Evolutionary conservation across 768 basidiomycete species (phyloP).

Genomic region (Saitozyma sp.): DNA sequence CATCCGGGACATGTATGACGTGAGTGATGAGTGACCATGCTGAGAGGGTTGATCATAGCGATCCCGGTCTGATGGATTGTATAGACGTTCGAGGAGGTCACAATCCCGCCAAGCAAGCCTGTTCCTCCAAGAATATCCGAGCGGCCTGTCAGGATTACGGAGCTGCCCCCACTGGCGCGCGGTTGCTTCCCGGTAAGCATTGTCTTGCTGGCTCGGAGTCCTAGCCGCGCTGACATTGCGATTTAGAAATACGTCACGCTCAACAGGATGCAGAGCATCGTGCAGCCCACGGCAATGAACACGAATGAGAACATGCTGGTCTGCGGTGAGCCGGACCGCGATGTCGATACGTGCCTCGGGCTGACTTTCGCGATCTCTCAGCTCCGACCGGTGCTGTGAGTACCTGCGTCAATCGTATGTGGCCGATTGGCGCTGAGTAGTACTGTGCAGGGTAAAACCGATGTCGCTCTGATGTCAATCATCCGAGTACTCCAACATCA

Average conservation of each 20-base stretch:
- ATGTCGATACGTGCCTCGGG: not conserved
- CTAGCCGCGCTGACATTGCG: conserved; percentile 4
- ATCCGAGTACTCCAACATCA: conserved; percentile 83
- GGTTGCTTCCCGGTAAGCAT: conserved; percentile 78
- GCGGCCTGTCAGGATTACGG: conserved; percentile 66
- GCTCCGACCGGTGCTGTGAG: conserved; percentile 97
- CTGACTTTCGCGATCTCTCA: conserved; percentile 43
- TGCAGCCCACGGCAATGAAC: conserved; percentile 88
- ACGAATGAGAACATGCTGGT: conserved; percentile 96
- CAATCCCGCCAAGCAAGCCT: conserved; percentile 76
- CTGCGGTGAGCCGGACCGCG: conserved; percentile 61
- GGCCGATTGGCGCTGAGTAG: not conserved
- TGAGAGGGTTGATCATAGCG: not conserved
- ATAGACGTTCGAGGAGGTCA: conserved; percentile 84
- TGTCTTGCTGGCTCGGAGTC: not conserved
- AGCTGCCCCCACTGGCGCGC: conserved; percentile 72
- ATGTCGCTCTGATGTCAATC: conserved; percentile 91
- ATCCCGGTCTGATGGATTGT: conserved; percentile 10
- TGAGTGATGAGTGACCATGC: conserved; percentile 46
- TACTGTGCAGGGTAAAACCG: conserved; percentile 97
- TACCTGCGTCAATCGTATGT: conserved; percentile 7
- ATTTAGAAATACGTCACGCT: conserved; percentile 76
- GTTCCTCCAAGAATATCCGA: conserved; percentile 74
- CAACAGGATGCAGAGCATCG: conserved; percentile 93
- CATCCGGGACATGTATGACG: conserved; percentile 65